Evolutionary conservation across 176 grass and related monocot species (phyloP), one percentile per base, ranked within the genome.

Genomic region (Cenchrus purpureus): DNA sequence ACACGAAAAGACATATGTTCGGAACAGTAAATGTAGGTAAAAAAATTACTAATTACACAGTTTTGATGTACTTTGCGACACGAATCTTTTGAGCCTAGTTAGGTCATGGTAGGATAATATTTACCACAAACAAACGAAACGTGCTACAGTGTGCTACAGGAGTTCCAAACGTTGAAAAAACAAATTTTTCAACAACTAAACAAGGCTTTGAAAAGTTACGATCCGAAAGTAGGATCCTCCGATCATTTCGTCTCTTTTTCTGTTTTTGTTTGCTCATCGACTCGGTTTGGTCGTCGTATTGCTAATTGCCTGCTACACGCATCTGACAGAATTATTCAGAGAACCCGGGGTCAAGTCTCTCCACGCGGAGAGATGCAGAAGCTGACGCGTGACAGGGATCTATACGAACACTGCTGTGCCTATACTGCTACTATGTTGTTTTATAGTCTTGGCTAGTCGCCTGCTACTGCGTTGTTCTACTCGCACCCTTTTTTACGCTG

Each of bases 311-410:
- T 11, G 1, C 10, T 10, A 10, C 1, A 61, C 20, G 58, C 58
- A 14, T 3, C 6, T 0, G 34, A 37, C 73, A 29, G 52, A 2
- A 31, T 73, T 52, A 31, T 73, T 52, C 70, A 52, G 46, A 51
- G 20, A 40, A 12, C 52, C 57, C 73, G 31, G 2, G 44, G 68
- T 43, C 29, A 37, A 53, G 66, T 79, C 84, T 79, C 17, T 79
- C 17, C 76, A 86, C 75, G 84, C 84, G 84, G 28, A 29, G 74
- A 77, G 83, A 50, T 44, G 20, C 83, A 85, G 74, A 50, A 65
- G 14, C 83, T 25, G 73, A 78, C 74, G 52, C 50, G 65, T 74
- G 50, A 54, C 70, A 37, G 7, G 14, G 50, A 54, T 3, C 14
- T 25, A 34, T 17, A 50, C 1, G 12, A 34, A 22, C 0, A 17